phyloP scores from a whole-genome alignment of 225 moss, liverwort and hornwort species.

The Rhytidiadelphus loreus region DNA sequence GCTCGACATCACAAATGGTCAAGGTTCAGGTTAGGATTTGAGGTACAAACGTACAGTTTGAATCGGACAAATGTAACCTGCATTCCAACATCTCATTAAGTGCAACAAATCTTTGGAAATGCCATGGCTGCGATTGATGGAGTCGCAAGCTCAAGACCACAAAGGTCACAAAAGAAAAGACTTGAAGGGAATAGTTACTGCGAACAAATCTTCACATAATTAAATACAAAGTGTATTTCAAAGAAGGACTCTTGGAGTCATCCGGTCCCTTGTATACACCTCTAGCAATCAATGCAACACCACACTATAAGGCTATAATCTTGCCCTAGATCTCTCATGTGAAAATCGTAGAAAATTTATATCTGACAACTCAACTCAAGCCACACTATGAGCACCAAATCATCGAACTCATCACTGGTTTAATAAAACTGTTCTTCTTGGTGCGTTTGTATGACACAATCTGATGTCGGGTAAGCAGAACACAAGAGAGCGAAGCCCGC shows the following conservation, averaged over 20 bases:
- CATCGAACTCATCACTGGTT: background rate
- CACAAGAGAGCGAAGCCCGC: constrained; percentile 38
- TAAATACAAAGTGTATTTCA: background rate
- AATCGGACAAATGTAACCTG: background rate
- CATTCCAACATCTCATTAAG: background rate
- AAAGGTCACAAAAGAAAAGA: background rate
- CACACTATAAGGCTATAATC: too few species aligned
- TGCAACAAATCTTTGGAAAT: background rate
- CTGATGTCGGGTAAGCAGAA: constrained; percentile 20
- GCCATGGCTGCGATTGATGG: background rate
- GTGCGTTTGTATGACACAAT: constrained; percentile 33
- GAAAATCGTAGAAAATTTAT: background rate
- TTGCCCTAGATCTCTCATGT: background rate
- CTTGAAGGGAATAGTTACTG: background rate
- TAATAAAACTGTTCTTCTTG: constrained; percentile 30
- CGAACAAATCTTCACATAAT: background rate
- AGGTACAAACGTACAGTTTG: background rate
- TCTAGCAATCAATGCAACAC: background rate
- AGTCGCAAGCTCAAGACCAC: background rate
- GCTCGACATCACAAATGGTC: background rate
- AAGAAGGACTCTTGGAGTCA: background rate
- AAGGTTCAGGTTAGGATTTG: background rate
- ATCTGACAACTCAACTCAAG: background rate
- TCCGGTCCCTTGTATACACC: background rate
- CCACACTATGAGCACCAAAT: background rate